Evolutionary conservation across 2,329 filamentous ascomycete species (phyloP).

Genomic region (Diaporthe batatas): DNA sequence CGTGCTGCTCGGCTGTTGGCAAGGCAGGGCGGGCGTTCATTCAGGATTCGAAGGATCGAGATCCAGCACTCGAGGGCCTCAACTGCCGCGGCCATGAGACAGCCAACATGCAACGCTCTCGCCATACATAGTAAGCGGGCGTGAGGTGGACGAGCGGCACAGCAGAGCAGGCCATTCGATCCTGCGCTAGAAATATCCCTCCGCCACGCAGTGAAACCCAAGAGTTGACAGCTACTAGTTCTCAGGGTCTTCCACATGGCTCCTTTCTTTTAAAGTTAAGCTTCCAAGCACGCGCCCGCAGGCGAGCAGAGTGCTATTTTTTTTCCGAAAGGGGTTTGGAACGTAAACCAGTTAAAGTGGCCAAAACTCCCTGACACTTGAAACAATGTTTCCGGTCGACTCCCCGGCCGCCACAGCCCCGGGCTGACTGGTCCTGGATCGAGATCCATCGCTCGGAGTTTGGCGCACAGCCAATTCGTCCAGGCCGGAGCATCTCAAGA

Average conservation of each 20-base stretch:
- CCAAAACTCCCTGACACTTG: conserved; percentile 5
- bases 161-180: not conserved
- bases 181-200: not conserved
- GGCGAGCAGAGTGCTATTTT: too few relatives aligned
- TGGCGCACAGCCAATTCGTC: not conserved
- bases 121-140: not conserved
- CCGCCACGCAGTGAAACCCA: too few relatives aligned
- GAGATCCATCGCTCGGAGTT: not conserved
- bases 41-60: conserved; percentile 17
- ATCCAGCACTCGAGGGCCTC: not conserved
- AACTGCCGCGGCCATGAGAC: conserved; percentile 25
- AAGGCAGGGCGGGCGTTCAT: too few relatives aligned
- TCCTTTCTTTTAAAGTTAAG: conserved; percentile 10
- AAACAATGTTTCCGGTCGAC: conserved; percentile 26
- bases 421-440: not conserved
- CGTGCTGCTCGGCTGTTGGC: not conserved
- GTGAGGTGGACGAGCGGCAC: not conserved
- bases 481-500: conserved; percentile 19
- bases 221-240: not conserved
- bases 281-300: not conserved
- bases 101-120: not conserved
- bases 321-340: not conserved
- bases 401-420: too few relatives aligned
- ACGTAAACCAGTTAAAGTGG: not conserved
- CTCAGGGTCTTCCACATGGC: not conserved